These are phyloP conservation scores for Herpetomonas tarakana DNA, from an alignment of 208 protist genomes.

Conservation along the genomic window DNA sequence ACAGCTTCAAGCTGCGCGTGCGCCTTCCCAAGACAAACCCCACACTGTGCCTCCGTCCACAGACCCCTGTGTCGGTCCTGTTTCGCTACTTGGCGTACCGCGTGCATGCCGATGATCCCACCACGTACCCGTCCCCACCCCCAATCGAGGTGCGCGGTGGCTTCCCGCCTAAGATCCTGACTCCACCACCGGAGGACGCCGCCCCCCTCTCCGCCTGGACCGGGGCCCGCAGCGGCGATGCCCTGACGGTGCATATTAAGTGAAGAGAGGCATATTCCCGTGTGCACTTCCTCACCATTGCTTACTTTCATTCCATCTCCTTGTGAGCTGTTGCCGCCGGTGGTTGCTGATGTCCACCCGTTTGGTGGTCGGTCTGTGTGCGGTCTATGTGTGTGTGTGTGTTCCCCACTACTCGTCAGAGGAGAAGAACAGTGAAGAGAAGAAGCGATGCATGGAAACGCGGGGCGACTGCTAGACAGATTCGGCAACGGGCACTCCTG, in stretches of 20 bases:
- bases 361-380: too few species aligned
- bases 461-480: too few species aligned
- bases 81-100: conserved; percentile 58
- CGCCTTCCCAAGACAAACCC: conserved; percentile 42
- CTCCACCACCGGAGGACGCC: background rate
- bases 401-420: too few species aligned
- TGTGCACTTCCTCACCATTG: background rate
- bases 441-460: background rate
- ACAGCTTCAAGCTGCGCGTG: conserved; percentile 53
- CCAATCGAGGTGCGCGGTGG: conserved; percentile 30
- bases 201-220: conserved; percentile 34
- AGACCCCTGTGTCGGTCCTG: conserved; percentile 49
- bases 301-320: too few species aligned
- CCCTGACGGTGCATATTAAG: conserved; percentile 52
- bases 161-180: conserved; percentile 56
- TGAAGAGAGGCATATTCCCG: background rate
- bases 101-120: conserved; percentile 37
- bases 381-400: too few species aligned
- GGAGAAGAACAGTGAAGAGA: conserved; percentile 1
- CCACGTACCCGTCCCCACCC: conserved; percentile 30
- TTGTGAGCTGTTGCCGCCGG: too few species aligned
- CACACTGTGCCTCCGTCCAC: conserved; percentile 47
- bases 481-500: too few species aligned
- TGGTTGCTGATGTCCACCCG: too few species aligned
- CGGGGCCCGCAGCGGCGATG: conserved; percentile 55